Conservation (phyloP, 345 rosid genomes). For the Syzygium oleosum region DNA sequence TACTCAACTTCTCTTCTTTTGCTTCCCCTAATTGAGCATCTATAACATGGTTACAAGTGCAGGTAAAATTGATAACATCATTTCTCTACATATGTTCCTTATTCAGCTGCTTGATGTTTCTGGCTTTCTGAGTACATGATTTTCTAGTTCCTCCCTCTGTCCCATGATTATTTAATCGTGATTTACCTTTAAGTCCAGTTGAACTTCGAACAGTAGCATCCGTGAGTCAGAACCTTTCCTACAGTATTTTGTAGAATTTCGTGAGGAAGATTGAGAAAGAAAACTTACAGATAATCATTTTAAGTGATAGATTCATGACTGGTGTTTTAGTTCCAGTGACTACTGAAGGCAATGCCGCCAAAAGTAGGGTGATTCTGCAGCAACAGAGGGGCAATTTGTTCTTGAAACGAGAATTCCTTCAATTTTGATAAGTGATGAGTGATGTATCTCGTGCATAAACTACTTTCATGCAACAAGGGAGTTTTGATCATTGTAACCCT, state of each 20-base stretch:
- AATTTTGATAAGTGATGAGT: neutral
- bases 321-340: no score
- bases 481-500: neutral
- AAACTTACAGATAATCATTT: no score
- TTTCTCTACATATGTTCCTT: neutral
- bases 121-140: neutral
- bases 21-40: neutral
- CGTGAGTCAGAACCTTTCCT: neutral
- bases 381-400: no score
- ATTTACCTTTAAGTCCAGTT: neutral
- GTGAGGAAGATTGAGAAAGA: neutral
- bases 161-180: neutral
- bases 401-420: no score
- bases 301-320: no score
- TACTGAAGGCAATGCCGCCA: no score
- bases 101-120: neutral
- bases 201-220: neutral
- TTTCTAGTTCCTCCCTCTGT: neutral
- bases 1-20: neutral
- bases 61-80: neutral
- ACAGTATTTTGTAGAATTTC: neutral
- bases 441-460: neutral
- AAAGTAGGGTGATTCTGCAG: no score
- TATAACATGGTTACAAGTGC: neutral
- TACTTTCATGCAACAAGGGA: neutral